Evolutionary conservation across 176 grass and related monocot genomes (phyloP).

Genomic region (Elymus sibiricus): DNA sequence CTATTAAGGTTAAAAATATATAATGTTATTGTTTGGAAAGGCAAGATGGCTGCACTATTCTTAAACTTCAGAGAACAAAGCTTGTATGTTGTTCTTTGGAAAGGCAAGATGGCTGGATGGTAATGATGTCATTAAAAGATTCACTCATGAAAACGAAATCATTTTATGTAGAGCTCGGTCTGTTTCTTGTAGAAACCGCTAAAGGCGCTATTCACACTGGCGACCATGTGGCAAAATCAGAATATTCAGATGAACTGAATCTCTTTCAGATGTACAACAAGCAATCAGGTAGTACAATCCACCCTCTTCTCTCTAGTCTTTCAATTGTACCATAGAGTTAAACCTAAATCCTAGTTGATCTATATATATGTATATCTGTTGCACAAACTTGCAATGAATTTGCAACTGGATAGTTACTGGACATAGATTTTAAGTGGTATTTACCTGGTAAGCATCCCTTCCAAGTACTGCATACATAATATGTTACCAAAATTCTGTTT

Average conservation of each 20-base stretch:
- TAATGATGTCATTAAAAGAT: background rate
- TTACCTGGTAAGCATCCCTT: conserved; percentile 53
- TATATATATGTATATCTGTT: no score
- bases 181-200: conserved; percentile 63
- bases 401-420: conserved; percentile 73
- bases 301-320: no score
- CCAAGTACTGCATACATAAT: background rate
- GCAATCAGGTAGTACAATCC: conserved; percentile 52
- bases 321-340: no score
- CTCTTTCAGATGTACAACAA: conserved; percentile 58
- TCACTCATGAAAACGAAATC: background rate
- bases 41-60: no score
- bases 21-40: background rate
- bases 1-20: background rate
- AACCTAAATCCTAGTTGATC: no score
- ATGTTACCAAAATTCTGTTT: background rate
- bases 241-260: conserved; percentile 48
- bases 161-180: conserved; percentile 64
- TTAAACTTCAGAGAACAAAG: background rate
- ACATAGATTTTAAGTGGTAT: conserved; percentile 62
- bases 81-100: background rate
- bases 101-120: background rate
- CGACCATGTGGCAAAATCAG: conserved; percentile 61
- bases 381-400: conserved; percentile 40
- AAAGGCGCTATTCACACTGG: conserved; percentile 61